Evolutionary conservation across 2,329 filamentous ascomycete species (phyloP).

Genomic region (Sporothrix euskadiensis): DNA sequence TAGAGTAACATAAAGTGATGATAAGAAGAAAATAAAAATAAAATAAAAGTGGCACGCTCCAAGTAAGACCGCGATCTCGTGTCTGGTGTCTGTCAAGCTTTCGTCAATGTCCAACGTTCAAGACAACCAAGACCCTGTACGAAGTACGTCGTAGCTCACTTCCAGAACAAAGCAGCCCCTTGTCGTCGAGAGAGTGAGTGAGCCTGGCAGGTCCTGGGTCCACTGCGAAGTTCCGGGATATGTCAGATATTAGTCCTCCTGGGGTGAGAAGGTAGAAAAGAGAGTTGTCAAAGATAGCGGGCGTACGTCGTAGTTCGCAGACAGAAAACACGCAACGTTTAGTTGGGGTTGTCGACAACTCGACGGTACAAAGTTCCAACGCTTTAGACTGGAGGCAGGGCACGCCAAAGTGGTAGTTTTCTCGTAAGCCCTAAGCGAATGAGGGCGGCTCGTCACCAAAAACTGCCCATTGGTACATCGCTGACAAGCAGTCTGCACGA

Average conservation of each 20-base stretch:
- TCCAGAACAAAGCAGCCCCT: not conserved
- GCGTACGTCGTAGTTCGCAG: not conserved
- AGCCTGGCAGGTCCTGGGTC: not conserved
- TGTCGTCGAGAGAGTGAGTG: not conserved
- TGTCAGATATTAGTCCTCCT: not conserved
- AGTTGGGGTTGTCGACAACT: not conserved
- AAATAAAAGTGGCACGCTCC: not conserved
- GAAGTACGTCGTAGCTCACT: not conserved
- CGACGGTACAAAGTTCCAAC: not conserved
- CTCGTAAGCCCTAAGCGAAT: not conserved
- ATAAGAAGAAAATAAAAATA: not conserved
- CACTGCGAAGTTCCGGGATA: not conserved
- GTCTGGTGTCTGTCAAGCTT: not conserved
- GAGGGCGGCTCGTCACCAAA: not conserved
- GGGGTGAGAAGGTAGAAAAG: not conserved
- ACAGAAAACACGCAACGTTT: not conserved
- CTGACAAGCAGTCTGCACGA: not conserved
- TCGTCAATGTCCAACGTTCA: not conserved
- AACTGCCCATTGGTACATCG: not conserved
- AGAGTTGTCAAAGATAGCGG: not conserved
- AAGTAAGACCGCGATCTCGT: not conserved
- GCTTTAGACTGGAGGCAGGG: not conserved
- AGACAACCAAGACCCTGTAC: not conserved
- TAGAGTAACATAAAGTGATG: not conserved
- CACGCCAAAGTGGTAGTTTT: not conserved